These are phyloP conservation scores for Carex scoparia DNA, from an alignment of 176 grass and related monocot genomes.

Conservation along the genomic window DNA sequence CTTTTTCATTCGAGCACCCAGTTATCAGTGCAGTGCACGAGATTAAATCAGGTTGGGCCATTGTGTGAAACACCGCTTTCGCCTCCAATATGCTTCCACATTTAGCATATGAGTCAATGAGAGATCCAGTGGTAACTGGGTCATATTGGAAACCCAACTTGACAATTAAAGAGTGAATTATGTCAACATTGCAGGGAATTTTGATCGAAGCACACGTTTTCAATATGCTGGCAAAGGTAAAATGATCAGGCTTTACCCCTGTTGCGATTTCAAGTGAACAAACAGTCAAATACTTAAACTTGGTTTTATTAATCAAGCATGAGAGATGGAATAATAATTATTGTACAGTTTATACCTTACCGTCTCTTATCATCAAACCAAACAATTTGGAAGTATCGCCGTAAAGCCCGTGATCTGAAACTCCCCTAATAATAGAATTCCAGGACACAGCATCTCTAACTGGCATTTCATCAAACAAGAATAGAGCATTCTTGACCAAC, in stretches of 20 bases:
- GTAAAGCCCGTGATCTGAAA: slow-evolving; percentile 37
- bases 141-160: slow-evolving; percentile 57
- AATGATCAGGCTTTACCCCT: slow-evolving; percentile 60
- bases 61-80: slow-evolving; percentile 43
- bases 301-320: not conserved
- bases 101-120: slow-evolving; percentile 74
- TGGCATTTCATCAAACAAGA: slow-evolving; percentile 48
- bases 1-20: slow-evolving; percentile 53
- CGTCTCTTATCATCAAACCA: slow-evolving; percentile 49
- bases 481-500: slow-evolving; percentile 30
- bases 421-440: slow-evolving; percentile 71
- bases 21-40: slow-evolving; percentile 65
- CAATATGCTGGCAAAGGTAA: slow-evolving; percentile 66
- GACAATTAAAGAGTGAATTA: slow-evolving; percentile 51
- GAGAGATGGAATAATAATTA: not conserved
- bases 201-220: slow-evolving; percentile 43
- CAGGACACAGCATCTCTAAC: slow-evolving; percentile 61
- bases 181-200: slow-evolving; percentile 28
- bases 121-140: slow-evolving; percentile 42
- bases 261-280: slow-evolving; percentile 23
- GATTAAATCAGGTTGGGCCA: slow-evolving; percentile 47
- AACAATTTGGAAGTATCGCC: slow-evolving; percentile 42
- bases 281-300: not conserved
- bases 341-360: slow-evolving; percentile 33
- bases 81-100: slow-evolving; percentile 49